Evolutionary conservation across 2,329 filamentous ascomycete species (phyloP), one percentile per base, ranked within the genome.

Genomic region (Mycocentrospora acerina): DNA sequence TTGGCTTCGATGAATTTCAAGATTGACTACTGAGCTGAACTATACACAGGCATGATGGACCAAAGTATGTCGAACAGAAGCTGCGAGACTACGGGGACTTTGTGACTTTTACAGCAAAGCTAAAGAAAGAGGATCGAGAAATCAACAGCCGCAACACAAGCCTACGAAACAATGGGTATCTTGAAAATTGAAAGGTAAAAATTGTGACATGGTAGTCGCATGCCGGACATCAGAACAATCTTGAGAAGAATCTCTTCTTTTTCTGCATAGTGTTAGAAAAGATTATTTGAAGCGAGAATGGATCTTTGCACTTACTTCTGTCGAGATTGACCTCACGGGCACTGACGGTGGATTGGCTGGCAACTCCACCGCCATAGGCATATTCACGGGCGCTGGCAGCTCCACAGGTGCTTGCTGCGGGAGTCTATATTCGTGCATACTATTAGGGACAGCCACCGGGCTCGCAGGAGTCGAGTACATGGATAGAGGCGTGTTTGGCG

Each of bases 221-320:
- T 18, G 11, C 15, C 18, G 11, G n/a, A 9, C 4, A 44, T 46
- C 24, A 52, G 27, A 59, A 58, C 11, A 59, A 14, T 29, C 40
- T 59, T 31, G 51, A 60, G 1, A 59, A 33, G 14, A 56, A 56
- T 14, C 41, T 49, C 35, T 45, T 53, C 44, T 54, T 60, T 32
- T 61, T 60, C 48, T 57, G 37, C 18, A 12, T 19, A 33, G 8
- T 16, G 34, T 53, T 28, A 53, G 46, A 35, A 37, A 28, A 26
- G 29, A 19, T 26, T 30, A 9, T 35, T 29, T n/a, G 28, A 17
- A 30, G 11, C 26, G 13, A 35, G 32, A 15, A 7, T 30, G 11
- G n/a, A 15, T 16, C 3, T 12, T 35, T 11, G 13, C 32, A 44
- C 51, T 40, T 40, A 56, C 54, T 25, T 55, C 51, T 26, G 45